Conservation (phyloP, 768 basidiomycete species). For the Lyophyllum semitale region DNA sequence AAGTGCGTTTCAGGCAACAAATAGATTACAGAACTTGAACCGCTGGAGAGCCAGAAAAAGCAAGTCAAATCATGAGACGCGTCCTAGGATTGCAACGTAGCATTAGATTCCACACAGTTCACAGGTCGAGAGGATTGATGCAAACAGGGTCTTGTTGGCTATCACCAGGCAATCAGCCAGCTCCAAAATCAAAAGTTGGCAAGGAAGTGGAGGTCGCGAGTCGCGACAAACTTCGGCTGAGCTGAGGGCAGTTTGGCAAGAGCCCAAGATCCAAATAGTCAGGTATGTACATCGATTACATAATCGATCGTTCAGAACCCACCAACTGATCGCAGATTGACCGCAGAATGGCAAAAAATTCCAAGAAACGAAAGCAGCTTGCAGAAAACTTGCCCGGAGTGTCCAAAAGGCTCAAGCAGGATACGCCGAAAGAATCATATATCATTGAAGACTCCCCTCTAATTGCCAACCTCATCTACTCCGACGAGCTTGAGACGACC, state of each 20-base stretch:
- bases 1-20: not conserved
- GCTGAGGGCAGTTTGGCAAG: not conserved
- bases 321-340: not conserved
- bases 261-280: not conserved
- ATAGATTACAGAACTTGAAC: not conserved
- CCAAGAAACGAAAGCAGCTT: slow-evolving; percentile 23
- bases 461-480: slow-evolving; percentile 33
- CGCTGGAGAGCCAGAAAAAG: not conserved
- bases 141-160: not conserved
- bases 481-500: slow-evolving; percentile 39
- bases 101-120: not conserved
- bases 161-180: too few species aligned
- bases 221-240: not conserved
- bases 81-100: not conserved
- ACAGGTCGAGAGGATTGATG: not conserved
- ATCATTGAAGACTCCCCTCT: slow-evolving; percentile 4
- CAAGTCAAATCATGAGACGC: not conserved
- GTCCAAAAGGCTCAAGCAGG: slow-evolving; percentile 18
- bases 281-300: not conserved
- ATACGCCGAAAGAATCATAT: not conserved
- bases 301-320: not conserved
- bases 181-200: too few species aligned
- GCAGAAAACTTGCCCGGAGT: slow-evolving; percentile 1
- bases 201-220: not conserved
- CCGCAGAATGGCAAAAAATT: slow-evolving; percentile 15